Evolutionary conservation across 1,284 basidiomycete species (phyloP), one percentile per base, ranked within the genome.

Genomic region (Ganoderma sinense): DNA sequence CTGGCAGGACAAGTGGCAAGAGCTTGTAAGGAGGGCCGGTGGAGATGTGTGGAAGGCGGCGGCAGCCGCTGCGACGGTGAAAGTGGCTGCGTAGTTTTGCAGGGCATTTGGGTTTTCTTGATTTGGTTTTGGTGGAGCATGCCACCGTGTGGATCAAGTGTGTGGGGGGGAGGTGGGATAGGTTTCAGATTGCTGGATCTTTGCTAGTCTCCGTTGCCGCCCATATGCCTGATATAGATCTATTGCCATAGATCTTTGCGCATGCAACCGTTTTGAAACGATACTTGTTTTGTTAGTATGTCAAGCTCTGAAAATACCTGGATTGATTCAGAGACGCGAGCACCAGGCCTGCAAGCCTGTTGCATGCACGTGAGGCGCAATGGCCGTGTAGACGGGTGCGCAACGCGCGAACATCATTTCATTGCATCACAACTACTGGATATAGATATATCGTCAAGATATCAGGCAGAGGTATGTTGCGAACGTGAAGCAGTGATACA

Each of bases 1-100:
- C 53, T 75, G 71, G 65, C 62, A 73, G 66, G 69, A 66, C 26
- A 48, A 65, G 58, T 75, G 71, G 72, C 61, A 55, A 14, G 69
- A 70, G 56, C 41, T 74, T 39, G 67, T 75, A 41, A 63, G 69
- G 60, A 72, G 64, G 56, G 73, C 69, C 36, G 73, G 71, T 2
- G 72, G 72, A 36, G 66, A 72, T 31, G 61, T 69, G 11, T 74
- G 70, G 73, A 69, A 69, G 67, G 73, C 73, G 36, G 69, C 69
- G 41, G 60, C 58, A 4, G 36, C 58, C 18, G 20, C 43, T 7
- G 39, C 39, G 59, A 61, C 59, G 39, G 39, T 61, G n/a, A 29
- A 20, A 33, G 59, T 29, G n/a, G 23, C 23, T 40, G 59, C 39
- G 39, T 61, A 58, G 33, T n/a, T 7, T 20, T 41, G n/a, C 10